Percentiles rank a stretch among this genome's conserved stretches.
These are phyloP conservation scores for Termitomyces titanicus DNA, from an alignment of 768 basidiomycete genomes.

Conservation along the genomic window DNA sequence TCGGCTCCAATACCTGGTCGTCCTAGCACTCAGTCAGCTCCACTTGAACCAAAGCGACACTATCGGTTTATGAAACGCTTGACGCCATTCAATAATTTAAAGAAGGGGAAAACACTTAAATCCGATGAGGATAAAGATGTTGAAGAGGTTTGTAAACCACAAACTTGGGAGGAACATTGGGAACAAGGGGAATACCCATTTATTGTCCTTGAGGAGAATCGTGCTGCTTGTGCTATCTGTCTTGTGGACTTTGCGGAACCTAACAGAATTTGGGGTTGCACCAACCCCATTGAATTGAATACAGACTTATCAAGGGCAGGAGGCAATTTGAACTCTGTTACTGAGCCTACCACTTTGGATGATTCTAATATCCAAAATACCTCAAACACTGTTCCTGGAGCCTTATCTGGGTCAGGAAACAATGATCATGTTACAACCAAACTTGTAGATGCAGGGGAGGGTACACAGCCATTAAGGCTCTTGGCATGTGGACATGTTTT, in stretches of 20 bases:
- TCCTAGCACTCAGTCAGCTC: constrained; percentile 57
- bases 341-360: neutral
- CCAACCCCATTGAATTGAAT: neutral
- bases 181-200: constrained; percentile 77
- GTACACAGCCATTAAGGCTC: constrained; percentile 71
- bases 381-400: neutral
- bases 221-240: constrained; percentile 83
- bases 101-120: constrained; percentile 1
- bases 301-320: neutral
- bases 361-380: constrained; percentile 4
- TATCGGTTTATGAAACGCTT: constrained; percentile 49
- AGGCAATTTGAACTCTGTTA: neutral
- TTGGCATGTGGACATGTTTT: constrained; percentile 85
- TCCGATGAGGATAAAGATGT: constrained; percentile 6
- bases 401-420: neutral
- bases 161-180: constrained; percentile 77
- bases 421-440: constrained; percentile 21
- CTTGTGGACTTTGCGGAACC: constrained; percentile 84
- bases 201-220: constrained; percentile 76
- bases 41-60: constrained; percentile 34
- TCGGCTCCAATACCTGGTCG: constrained; percentile 43
- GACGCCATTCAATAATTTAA: constrained; percentile 22
- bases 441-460: constrained; percentile 71
- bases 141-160: constrained; percentile 23
- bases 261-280: constrained; percentile 23